A percentile compares a stretch with the other conserved stretches of the same genome.
These are phyloP conservation scores for Penicillium canariense DNA, from an alignment of 495 filamentous ascomycete species.

Conservation along the genomic window DNA sequence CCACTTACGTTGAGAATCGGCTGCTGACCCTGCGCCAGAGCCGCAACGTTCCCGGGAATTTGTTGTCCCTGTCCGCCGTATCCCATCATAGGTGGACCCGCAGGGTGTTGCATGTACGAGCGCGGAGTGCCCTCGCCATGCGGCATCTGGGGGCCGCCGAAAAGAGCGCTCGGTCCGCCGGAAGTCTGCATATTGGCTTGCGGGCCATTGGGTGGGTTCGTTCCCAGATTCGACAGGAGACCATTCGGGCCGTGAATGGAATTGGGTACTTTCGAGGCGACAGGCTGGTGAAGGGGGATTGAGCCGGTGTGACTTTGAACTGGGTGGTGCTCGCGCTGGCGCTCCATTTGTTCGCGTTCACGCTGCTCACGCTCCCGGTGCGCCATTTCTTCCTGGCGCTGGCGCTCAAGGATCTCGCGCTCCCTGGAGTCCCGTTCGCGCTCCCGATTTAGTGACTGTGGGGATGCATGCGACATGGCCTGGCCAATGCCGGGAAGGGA, in stretches of 20 bases:
- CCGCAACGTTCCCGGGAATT: conserved; percentile 56
- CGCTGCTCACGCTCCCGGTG: conserved; percentile 64
- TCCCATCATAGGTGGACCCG: conserved; percentile 61
- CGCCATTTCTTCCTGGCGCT: conserved; percentile 57
- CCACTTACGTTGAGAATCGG: conserved; percentile 84
- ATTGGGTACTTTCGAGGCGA: conserved; percentile 75
- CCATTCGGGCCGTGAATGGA: conserved; percentile 87
- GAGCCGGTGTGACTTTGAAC: conserved; percentile 82
- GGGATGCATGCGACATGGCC: conserved; percentile 51
- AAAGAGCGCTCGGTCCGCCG: conserved; percentile 60
- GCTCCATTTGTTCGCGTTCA: conserved; percentile 61
- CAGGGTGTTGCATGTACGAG: conserved; percentile 62
- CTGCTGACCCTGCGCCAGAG: conserved; percentile 79
- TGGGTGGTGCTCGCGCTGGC: conserved; percentile 60
- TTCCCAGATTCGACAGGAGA: conserved; percentile 71
- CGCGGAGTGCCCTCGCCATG: conserved; percentile 57
- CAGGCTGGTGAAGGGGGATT: conserved; percentile 86
- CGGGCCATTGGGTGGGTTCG: conserved; percentile 49
- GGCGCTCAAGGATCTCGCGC: conserved; percentile 48
- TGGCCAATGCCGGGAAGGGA: conserved; percentile 53
- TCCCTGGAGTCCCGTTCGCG: conserved; percentile 53
- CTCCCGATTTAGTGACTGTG: conserved; percentile 50
- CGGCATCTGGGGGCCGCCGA: conserved; percentile 61
- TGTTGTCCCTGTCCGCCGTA: conserved; percentile 45
- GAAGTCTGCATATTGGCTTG: conserved; percentile 63